Base-by-base conservation (phyloP, 345 rosid genomes). In the Populus nigra region DNA sequence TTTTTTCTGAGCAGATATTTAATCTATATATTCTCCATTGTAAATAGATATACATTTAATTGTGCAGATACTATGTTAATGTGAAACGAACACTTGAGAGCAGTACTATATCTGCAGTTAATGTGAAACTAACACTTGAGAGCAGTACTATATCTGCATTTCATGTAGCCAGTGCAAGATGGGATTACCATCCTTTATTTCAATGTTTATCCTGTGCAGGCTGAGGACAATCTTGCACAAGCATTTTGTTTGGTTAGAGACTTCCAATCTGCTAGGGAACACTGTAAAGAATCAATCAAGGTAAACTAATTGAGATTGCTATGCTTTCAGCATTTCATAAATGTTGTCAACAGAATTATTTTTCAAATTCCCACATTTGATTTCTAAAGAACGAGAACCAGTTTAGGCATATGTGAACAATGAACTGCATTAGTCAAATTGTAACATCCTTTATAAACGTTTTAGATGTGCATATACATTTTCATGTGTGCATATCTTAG, bases 211-310 rank as follows among this genome's bases (percentile, higher is more conserved):
- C 53, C 65, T 20, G 29, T 59, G 65, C 86, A 94, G 97, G 89
- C 87, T 17, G 92, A 89, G 81, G 98, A 94, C 78, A 89, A 73
- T 81, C 79, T 90, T 67, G 92, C 97, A 22, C 93, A 88, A 76
- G 91, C 87, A 38, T 91, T 81, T 78, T 94, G 89, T 85, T 70
- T 84, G 68, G 84, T 83, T 33, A 91, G 91, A 78, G 94, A 90
- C 76, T 73, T 90, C 25, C 78, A 78, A 73, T 75, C 85, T 33
- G 93, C 93, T 69, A 73, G 77, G 80, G 79, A 81, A 80, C 96
- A 88, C 69, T 91, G 97, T 86, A 83, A 83, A 83, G 88, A 89
- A 10, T 91, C 97, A 27, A 85, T 88, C 53, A 76, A 87, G 96
- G 96, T 88, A 83, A 73, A 41, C 18, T 5, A 65, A 25, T 20